phyloP scores from a whole-genome alignment of 1,284 basidiomycete species.

The Ustanciosporium gigantosporum region DNA sequence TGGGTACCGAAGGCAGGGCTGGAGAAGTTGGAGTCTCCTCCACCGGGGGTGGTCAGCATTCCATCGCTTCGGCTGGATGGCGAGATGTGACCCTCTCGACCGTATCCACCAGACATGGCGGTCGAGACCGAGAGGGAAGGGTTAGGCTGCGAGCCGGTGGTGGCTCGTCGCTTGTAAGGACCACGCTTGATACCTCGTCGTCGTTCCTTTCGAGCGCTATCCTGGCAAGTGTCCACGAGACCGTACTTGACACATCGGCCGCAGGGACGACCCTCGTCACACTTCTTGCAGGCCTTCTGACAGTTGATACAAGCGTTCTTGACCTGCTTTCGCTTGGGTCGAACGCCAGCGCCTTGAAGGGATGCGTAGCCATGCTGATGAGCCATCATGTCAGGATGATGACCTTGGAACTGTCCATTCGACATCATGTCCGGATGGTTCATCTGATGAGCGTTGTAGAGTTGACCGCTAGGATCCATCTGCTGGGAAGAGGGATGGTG shows the following conservation, averaged over 20 bases:
- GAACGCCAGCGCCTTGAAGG: conserved; percentile 25
- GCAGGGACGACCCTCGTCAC: conserved; percentile 82
- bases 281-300: conserved; percentile 87
- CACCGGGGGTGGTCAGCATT: conserved; percentile 25
- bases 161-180: conserved; percentile 76
- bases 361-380: conserved; percentile 27
- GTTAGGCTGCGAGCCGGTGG: conserved; percentile 39
- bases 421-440: conserved; percentile 33
- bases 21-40: conserved; percentile 22
- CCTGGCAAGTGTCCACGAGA: conserved; percentile 75
- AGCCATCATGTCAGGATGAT: conserved; percentile 15
- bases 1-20: conserved; percentile 31
- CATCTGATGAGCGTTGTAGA: conserved; percentile 37
- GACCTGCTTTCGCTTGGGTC: conserved; percentile 76
- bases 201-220: conserved; percentile 80
- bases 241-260: conserved; percentile 84
- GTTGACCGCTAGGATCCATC: conserved; percentile 31
- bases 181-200: conserved; percentile 83
- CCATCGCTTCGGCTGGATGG: conserved; percentile 28
- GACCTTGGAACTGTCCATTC: conserved; percentile 21
- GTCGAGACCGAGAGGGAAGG: conserved; percentile 17
- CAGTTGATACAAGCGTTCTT: conserved; percentile 88
- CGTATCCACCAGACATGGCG: conserved; percentile 14
- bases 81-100: conserved; percentile 24
- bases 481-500: conserved; percentile 24